Evolutionary conservation across 176 grass and related monocot species (phyloP).

Genomic region (Carex scoparia): DNA sequence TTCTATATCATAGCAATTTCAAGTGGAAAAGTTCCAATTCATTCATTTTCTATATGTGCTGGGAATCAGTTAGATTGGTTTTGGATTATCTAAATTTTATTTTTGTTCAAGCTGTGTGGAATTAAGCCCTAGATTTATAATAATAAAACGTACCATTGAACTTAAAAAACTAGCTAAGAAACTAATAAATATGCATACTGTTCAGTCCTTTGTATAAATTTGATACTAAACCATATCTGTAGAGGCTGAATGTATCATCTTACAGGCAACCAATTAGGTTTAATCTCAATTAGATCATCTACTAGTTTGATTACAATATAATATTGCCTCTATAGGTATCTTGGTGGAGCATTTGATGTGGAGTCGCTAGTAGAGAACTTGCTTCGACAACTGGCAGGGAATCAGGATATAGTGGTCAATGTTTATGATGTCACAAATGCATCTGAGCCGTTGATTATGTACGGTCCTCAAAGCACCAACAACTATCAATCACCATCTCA

Average conservation of each 20-base stretch:
- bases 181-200: neutral
- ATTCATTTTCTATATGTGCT: neutral
- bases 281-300: neutral
- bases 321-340: constrained; percentile 46
- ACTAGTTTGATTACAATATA: neutral
- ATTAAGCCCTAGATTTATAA: neutral
- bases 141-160: neutral
- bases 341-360: constrained; percentile 94
- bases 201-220: neutral
- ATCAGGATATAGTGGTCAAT: constrained; percentile 92
- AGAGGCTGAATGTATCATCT: neutral
- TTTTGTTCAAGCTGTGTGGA: neutral
- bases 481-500: constrained; percentile 44
- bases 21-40: neutral
- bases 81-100: neutral
- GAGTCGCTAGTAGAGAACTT: constrained; percentile 93
- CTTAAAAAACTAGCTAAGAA: neutral
- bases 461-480: constrained; percentile 52
- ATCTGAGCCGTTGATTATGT: constrained; percentile 73
- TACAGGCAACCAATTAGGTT: neutral
- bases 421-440: constrained; percentile 90
- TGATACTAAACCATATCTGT: neutral
- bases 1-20: neutral
- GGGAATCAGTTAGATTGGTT: neutral
- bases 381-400: constrained; percentile 77